Evolutionary conservation across 805 yeast genomes (phyloP).

Genomic region (Saccharomycopsis babjevae): DNA sequence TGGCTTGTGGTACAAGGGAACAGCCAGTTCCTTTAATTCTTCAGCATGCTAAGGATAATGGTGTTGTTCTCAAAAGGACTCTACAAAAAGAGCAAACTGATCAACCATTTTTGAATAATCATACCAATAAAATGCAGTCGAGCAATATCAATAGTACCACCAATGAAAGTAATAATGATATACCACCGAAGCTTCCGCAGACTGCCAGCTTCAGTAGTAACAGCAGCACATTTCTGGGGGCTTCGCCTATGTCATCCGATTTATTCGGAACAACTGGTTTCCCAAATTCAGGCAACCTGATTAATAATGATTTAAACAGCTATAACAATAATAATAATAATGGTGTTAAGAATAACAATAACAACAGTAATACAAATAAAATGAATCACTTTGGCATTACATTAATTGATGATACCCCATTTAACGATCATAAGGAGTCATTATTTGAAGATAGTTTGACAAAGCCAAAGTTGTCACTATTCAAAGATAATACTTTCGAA

Average conservation of each 20-base stretch:
- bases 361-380: slow-evolving; percentile 4
- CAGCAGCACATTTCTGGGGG: neutral
- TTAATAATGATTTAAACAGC: neutral
- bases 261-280: neutral
- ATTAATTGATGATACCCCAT: neutral
- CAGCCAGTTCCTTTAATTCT: slow-evolving; percentile 50
- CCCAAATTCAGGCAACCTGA: neutral
- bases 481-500: slow-evolving; percentile 23
- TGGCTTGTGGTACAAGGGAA: slow-evolving; percentile 74
- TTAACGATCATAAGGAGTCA: slow-evolving; percentile 28
- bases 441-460: slow-evolving; percentile 48
- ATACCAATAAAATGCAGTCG: neutral
- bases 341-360: too few species aligned
- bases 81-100: neutral
- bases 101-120: neutral
- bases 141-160: neutral
- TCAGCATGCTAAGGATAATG: neutral
- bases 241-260: slow-evolving; percentile 2
- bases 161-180: neutral
- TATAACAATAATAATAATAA: slow-evolving; percentile 1
- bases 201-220: neutral
- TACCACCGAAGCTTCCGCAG: neutral
- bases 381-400: neutral
- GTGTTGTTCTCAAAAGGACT: neutral
- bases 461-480: slow-evolving; percentile 18